Base-by-base conservation (phyloP, 2,329 filamentous ascomycete species). In the Leptographium galeiforme region DNA sequence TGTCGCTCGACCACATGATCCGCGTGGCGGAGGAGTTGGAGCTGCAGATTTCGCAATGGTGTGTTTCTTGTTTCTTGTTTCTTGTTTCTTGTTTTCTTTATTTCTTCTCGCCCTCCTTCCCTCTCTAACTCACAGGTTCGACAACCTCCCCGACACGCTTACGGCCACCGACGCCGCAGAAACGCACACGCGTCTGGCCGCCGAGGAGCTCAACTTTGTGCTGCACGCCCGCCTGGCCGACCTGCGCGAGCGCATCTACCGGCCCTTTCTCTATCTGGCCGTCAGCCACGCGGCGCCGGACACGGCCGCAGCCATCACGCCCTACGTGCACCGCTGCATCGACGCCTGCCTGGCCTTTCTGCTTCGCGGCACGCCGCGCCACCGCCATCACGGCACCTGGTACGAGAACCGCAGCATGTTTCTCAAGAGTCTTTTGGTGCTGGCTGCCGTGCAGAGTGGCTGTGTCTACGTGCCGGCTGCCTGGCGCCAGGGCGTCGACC, bases 311-410 rank as follows among this genome's bases (percentile, higher is more conserved):
- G 43, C 44, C 44, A 18, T 48, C 8, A 13, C 10, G 1, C 36
- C 44, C 18, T 34, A 40, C 18, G 51, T 13, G 32, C 44, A 53
- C 44, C 44, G 51, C 44, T 47, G 45, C 25, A 14, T 53, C 14
- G 38, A 25, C 14, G 43, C 45, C 38, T 53, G 51, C 36, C 14
- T 53, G 8, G 25, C 43, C 16, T 18, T 38, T 18, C 18, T 48
- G 6, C 8, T 18, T 36, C 51, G 51, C 6, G 44, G 51, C 33
- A 48, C 44, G 6, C 44, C 36, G 6, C 51, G 51, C 51, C 51
- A 53, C 45, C 51, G 51, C 34, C 51, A 53, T 25, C 43, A 48
- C 36, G 51, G 51, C 8, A 53, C 36, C 4, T 53, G 51, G 51
- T 47, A n/a, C 45, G 41, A 48, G 36, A 47, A 48, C 34, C 44